These are phyloP conservation scores for Papilionanthe hybrid DNA, from an alignment of 116 monocot species.

Conservation along the genomic window DNA sequence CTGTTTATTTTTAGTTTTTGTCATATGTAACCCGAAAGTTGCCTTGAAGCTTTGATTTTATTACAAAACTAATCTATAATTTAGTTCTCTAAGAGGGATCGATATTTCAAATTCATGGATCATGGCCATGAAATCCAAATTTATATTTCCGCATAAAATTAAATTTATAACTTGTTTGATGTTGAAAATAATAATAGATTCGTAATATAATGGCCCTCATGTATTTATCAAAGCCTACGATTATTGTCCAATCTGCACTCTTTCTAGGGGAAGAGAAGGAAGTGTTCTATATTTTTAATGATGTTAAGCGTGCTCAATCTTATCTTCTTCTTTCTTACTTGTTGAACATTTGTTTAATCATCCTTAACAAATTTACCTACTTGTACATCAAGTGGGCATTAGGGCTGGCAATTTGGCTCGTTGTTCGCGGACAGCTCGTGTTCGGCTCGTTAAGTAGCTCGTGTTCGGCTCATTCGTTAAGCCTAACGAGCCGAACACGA, in stretches of 20 bases:
- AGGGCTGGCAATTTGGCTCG: no score
- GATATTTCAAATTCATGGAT: background rate
- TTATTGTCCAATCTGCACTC: background rate
- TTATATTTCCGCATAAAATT: background rate
- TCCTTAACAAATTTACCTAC: constrained; percentile 1
- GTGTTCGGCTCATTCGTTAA: no score
- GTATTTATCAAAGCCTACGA: background rate
- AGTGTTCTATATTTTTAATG: background rate
- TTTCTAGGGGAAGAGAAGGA: background rate
- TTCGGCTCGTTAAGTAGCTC: no score
- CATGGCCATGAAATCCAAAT: background rate
- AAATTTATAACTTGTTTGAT: background rate
- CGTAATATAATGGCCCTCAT: background rate
- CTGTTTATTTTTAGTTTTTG: background rate
- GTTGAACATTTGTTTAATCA: background rate
- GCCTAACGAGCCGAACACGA: no score
- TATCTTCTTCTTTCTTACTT: background rate
- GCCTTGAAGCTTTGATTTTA: background rate
- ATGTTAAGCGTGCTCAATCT: background rate
- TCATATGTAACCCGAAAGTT: background rate
- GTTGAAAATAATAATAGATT: background rate
- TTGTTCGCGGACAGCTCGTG: no score
- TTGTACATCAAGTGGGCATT: constrained; percentile 2
- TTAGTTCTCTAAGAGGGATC: background rate
- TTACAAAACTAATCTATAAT: background rate